Evolutionary conservation across 2,329 filamentous ascomycete species (phyloP).

Genomic region (Xylariaceae sp.): DNA sequence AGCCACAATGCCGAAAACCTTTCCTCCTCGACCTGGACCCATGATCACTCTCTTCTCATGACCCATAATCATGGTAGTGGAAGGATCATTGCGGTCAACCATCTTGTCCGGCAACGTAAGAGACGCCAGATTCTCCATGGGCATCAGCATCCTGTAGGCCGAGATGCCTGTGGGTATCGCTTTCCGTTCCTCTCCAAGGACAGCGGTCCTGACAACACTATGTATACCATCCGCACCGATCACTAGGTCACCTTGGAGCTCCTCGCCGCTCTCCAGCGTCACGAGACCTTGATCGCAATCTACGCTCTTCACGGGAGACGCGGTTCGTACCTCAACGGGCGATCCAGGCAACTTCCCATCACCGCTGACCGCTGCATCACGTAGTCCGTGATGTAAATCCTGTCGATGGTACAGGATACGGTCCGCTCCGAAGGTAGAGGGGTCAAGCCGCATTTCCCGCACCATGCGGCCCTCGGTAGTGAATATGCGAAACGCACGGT

Average conservation of each 20-base stretch:
- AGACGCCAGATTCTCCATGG: conserved; percentile 1
- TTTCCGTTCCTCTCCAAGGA: conserved; percentile 13
- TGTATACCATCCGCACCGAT: conserved; percentile 34
- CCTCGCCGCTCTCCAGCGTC: conserved; percentile 29
- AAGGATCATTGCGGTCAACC: conserved; percentile 30
- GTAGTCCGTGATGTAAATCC: conserved; percentile 32
- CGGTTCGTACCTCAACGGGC: conserved; percentile 23
- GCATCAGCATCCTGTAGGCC: conserved; percentile 33
- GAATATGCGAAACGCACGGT: conserved; percentile 32
- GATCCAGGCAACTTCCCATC: conserved; percentile 13
- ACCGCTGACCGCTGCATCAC: conserved; percentile 11
- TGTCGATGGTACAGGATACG: conserved; percentile 37
- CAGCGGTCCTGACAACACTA: conserved; percentile 9
- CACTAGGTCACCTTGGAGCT: conserved; percentile 26
- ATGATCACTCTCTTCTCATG: conserved; percentile 36
- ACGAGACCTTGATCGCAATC: conserved; percentile 34
- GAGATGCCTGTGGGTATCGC: conserved; percentile 32
- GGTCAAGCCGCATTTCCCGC: conserved; percentile 27
- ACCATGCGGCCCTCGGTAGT: conserved; percentile 17
- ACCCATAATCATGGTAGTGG: conserved; percentile 38
- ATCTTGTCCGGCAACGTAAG: conserved; percentile 14
- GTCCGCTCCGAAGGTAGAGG: conserved; percentile 31
- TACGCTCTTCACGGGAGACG: conserved; percentile 29
- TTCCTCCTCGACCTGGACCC: conserved; percentile 37
- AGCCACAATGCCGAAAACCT: conserved; percentile 38